phyloP scores from a whole-genome alignment of 495 filamentous ascomycete species.

The Daldinia vernicosa region DNA sequence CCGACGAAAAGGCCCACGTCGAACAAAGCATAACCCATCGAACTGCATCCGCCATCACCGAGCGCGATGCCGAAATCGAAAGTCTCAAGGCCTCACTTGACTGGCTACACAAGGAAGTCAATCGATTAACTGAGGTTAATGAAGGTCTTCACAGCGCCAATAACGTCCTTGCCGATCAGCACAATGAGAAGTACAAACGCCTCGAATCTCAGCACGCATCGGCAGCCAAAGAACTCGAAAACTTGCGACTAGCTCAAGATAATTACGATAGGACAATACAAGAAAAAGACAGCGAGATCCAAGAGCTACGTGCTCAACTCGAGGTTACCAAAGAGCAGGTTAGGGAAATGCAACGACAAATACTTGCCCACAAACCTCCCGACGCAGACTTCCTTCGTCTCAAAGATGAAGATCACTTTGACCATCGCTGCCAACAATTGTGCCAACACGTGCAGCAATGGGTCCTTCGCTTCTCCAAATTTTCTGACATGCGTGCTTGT shows the following conservation, averaged over 20 bases:
- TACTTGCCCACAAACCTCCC: slow-evolving; percentile 70
- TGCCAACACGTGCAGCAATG: slow-evolving; percentile 95
- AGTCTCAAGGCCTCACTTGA: slow-evolving; percentile 78
- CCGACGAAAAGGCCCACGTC: slow-evolving; percentile 73
- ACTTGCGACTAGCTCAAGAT: slow-evolving; percentile 65
- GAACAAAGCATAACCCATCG: slow-evolving; percentile 61
- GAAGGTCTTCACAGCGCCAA: slow-evolving; percentile 76
- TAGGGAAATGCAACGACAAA: slow-evolving; percentile 81
- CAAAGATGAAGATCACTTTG: slow-evolving; percentile 93
- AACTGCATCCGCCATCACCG: slow-evolving; percentile 61
- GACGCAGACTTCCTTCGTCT: slow-evolving; percentile 79
- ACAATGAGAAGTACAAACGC: slow-evolving; percentile 68
- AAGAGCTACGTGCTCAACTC: slow-evolving; percentile 77
- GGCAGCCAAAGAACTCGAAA: slow-evolving; percentile 69
- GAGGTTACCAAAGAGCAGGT: slow-evolving; percentile 81
- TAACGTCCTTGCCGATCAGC: slow-evolving; percentile 68
- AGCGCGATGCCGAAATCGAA: slow-evolving; percentile 81
- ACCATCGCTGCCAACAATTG: slow-evolving; percentile 89
- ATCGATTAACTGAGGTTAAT: slow-evolving; percentile 76
- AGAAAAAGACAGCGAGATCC: slow-evolving; percentile 82
- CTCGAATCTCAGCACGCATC: slow-evolving; percentile 66
- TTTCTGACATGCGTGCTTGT: slow-evolving; percentile 88
- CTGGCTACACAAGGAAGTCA: slow-evolving; percentile 80
- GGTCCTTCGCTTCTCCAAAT: slow-evolving; percentile 95
- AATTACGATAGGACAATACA: slow-evolving; percentile 72